Evolutionary conservation across 176 grass and related monocot species (phyloP), one percentile per base, ranked within the genome.

Genomic region (Stipa capillata): DNA sequence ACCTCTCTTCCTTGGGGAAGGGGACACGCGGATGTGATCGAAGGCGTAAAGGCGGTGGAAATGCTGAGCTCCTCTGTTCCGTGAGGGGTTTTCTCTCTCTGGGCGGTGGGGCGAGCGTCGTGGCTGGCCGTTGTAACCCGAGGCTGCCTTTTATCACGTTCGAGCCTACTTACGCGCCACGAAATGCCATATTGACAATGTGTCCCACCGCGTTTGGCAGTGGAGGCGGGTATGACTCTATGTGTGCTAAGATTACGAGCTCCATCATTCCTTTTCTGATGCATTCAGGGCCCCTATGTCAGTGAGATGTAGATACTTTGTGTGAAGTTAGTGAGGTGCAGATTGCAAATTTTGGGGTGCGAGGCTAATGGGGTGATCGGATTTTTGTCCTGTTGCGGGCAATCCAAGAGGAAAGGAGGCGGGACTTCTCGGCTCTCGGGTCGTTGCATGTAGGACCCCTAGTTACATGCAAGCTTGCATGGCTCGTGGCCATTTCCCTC

Each of bases 61-160:
- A 14, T 23, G 62, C 52, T 61, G 44, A n/a, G n/a, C 73, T 37
- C 65, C 52, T 12, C 57, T 9, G 23, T 36, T 56, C 21, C 20
- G 36, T 1, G 41, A 41, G 24, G 43, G 14, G 23, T n/a, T 37
- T n/a, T 50, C 24, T n/a, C 66, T 61, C 18, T 25, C 37, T 86
- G 66, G 21, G 31, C 49, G 37, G 76, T 72, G 80, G 68, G 29
- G 36, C 81, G 57, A 43, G 69, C 60, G 11, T 35, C 20, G 62
- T 69, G 78, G 62, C 42, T 50, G 72, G 78, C 78, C 78, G 64
- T 48, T 81, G 69, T 69, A 74, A 33, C 39, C 5, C 56, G n/a
- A 32, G 37, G 4, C 14, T 8, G 1, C 24, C 13, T 56, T 78
- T 73, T 65, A 3, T 56, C 76, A 86, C 76, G 3, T 0, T 2